Evolutionary conservation across 2,329 filamentous ascomycete genomes (phyloP).

Genomic region (Colletotrichum ledebouriae): DNA sequence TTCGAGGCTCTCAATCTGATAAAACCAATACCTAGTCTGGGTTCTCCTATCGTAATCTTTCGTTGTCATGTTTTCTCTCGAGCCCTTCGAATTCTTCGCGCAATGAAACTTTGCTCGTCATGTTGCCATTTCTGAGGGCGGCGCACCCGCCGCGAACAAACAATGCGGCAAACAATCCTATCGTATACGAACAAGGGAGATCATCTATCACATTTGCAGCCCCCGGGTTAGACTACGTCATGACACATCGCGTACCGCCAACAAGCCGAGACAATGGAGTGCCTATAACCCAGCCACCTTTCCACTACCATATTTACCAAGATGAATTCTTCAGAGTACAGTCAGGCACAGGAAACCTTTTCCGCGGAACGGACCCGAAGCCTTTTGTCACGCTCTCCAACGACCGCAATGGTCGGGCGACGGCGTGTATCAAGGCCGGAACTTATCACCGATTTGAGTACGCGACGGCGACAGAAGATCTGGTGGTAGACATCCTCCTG

Average conservation of each 20-base stretch:
- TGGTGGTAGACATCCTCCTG: conserved; percentile 45
- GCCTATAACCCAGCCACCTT: conserved; percentile 45
- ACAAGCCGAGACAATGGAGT: conserved; percentile 25
- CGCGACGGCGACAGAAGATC: conserved; percentile 41
- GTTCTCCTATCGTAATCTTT: too few relatives aligned
- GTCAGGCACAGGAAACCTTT: conserved; percentile 43
- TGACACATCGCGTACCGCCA: conserved; percentile 44
- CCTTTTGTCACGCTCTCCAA: conserved; percentile 40
- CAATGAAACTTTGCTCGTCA: conserved; percentile 8
- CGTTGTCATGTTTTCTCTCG: too few relatives aligned
- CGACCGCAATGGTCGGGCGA: conserved; percentile 26
- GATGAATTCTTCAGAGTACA: conserved; percentile 44
- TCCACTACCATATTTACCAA: conserved; percentile 47
- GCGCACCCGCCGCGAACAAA: conserved; percentile 39
- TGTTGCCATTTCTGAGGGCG: conserved; percentile 45
- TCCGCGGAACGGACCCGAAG: conserved; percentile 35
- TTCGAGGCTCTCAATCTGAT: too few relatives aligned
- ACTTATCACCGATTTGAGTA: conserved; percentile 46
- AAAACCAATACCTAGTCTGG: too few relatives aligned
- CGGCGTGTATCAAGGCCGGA: conserved; percentile 38
- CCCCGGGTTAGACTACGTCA: conserved; percentile 43
- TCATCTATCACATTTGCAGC: conserved; percentile 44
- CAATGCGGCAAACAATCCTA: conserved; percentile 43
- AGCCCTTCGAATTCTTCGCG: too few relatives aligned
- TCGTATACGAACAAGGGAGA: conserved; percentile 44